A percentile compares a stretch with the other conserved stretches of the same genome.
phyloP scores from a whole-genome alignment of 768 basidiomycete species.

The Mycena filopes region DNA sequence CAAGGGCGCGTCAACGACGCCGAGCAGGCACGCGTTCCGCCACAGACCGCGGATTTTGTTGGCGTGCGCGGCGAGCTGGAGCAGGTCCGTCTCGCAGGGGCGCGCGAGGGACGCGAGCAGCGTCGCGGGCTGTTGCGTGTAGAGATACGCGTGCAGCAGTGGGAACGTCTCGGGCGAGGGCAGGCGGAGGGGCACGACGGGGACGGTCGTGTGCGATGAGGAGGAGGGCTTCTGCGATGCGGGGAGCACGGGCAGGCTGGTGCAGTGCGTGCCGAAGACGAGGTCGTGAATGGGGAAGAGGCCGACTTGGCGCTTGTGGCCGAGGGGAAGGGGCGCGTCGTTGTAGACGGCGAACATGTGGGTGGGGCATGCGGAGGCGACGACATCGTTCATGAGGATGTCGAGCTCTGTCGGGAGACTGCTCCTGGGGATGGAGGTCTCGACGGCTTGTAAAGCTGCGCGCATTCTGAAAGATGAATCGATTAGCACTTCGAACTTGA shows the following conservation, averaged over 20 bases:
- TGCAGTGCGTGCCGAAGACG: constrained; percentile 52
- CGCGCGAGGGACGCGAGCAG: constrained; percentile 56
- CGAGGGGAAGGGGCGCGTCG: constrained; percentile 35
- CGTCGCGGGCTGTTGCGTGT: constrained; percentile 54
- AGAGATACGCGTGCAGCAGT: constrained; percentile 59
- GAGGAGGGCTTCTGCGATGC: constrained; percentile 24
- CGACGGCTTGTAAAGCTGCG: constrained; percentile 23
- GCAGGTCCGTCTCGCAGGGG: constrained; percentile 34
- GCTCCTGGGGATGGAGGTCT: not conserved
- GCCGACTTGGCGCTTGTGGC: constrained; percentile 40
- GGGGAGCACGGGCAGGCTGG: constrained; percentile 48
- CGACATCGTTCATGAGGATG: constrained; percentile 37
- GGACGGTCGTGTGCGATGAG: constrained; percentile 41
- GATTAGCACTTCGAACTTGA: constrained; percentile 6
- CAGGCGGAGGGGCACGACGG: constrained; percentile 63
- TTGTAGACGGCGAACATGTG: constrained; percentile 50
- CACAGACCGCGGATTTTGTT: constrained; percentile 53
- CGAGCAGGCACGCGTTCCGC: constrained; percentile 61
- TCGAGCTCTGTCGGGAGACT: constrained; percentile 38
- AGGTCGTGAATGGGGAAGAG: constrained; percentile 57
- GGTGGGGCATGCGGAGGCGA: constrained; percentile 39
- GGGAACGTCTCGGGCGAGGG: constrained; percentile 64
- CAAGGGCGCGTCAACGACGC: constrained; percentile 58
- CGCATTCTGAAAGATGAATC: constrained; percentile 29
- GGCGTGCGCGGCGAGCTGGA: constrained; percentile 24